Evolutionary conservation across 345 rosid genomes (phyloP).

Genomic region (Murraya paniculata): DNA sequence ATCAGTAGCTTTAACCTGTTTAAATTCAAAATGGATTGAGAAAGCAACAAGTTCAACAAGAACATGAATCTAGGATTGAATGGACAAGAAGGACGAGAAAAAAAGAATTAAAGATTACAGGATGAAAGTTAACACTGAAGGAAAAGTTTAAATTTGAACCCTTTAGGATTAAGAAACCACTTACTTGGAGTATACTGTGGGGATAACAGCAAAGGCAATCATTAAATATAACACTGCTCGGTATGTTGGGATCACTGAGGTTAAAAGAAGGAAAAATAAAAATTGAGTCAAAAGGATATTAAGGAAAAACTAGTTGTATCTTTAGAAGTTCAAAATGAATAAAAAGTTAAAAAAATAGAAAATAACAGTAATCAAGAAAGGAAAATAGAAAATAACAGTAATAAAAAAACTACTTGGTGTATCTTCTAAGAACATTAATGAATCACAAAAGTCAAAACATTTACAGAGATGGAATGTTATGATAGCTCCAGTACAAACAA

Average conservation of each 20-base stretch:
- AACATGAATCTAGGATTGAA: neutral
- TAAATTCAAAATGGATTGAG: neutral
- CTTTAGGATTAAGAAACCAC: slow-evolving; percentile 22
- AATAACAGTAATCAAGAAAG: neutral
- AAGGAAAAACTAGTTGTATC: neutral
- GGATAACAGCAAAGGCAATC: slow-evolving; percentile 73
- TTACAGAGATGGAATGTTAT: neutral
- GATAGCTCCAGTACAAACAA: neutral
- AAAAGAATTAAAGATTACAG: neutral
- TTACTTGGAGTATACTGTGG: slow-evolving; percentile 84
- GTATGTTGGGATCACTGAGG: slow-evolving; percentile 59
- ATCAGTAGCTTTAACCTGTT: neutral
- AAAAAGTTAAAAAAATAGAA: neutral
- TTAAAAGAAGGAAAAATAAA: slow-evolving; percentile 6
- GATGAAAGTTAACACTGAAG: neutral
- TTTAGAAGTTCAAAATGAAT: neutral
- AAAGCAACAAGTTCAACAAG: neutral
- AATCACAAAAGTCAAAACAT: neutral
- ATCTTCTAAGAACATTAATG: neutral
- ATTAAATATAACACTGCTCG: slow-evolving; percentile 55
- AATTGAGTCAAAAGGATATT: neutral
- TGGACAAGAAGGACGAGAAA: neutral
- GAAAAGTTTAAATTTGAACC: neutral
- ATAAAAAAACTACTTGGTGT: neutral
- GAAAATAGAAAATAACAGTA: neutral